Base-by-base conservation (phyloP, 129 eudicot genomes). In the Lactuca saligna region DNA sequence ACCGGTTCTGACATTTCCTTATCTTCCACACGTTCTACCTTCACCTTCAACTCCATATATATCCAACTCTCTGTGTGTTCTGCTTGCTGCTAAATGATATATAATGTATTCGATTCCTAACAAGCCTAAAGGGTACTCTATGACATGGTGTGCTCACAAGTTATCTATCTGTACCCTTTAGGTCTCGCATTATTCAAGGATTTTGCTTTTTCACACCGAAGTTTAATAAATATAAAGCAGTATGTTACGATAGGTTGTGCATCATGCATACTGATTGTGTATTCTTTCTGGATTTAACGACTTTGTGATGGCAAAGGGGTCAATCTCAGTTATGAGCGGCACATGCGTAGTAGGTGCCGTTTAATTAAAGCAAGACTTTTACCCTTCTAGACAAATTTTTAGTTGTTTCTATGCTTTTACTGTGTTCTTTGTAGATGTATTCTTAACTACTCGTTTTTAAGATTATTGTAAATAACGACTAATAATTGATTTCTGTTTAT, bases 1-100 rank as follows among this genome's bases (percentile, higher is more conserved):
- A 84, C 91, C 0, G 93, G 90, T 53, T 73, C 87, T 17, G 66
- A 12, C 63, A 20, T 61, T 61, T 68, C 85, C 15, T 72, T 72
- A 56, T 73, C 72, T 53, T 59, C 66, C 34, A 16, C 73, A 11
- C 58, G 12, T 57, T 48, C 68, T 32, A 76, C 75, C 35, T 76
- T 69, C 70, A 76, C 70, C 70, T 69, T 76, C 75, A 76, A 69
- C 75, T 7, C 80, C 75, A 76, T 76, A 7, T 67, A 11, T 34
- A 34, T 64, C 46, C 56, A 42, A 35, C 62, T 16, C 8, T 72
- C 17, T 63, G 13, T 63, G 10, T 38, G 35, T 51, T 46, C 54
- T 58, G 51, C 51, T 58, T 48, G 61, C 20, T 58, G 55, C 54
- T 57, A 58, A 57, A 37, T 44, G 51, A 13, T 58, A 11, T 41